A percentile compares a stretch with the other conserved stretches of the same genome.
Evolutionary conservation across 2,329 filamentous ascomycete genomes (phyloP).

Genomic region (Trichophyton simii): DNA sequence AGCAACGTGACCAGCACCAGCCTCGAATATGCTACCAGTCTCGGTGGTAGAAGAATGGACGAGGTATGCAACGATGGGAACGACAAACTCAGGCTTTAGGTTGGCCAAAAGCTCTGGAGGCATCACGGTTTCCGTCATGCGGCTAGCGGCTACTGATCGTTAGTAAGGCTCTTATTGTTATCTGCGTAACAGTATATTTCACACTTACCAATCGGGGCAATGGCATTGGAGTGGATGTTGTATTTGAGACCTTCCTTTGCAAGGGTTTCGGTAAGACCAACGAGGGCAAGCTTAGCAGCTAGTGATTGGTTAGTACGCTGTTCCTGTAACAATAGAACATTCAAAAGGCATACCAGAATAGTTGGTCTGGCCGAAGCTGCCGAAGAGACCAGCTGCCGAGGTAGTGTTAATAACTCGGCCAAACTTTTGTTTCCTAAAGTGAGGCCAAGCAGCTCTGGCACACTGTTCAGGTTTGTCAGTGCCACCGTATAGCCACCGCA

Average conservation of each 20-base stretch:
- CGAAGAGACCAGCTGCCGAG: constrained; percentile 90
- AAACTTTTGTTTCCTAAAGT: constrained; percentile 98
- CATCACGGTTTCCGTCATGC: constrained; percentile 94
- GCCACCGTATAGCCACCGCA: too few species aligned
- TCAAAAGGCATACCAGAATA: constrained; percentile 54
- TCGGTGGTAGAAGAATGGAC: constrained; percentile 72
- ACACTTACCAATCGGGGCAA: constrained; percentile 61
- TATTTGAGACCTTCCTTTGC: constrained; percentile 97
- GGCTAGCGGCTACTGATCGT: constrained; percentile 57
- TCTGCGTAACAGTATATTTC: neutral
- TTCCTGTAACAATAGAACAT: neutral
- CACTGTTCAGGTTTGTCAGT: constrained; percentile 38
- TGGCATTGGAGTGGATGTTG: constrained; percentile 90
- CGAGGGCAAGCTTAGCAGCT: constrained; percentile 87
- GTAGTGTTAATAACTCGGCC: constrained; percentile 93
- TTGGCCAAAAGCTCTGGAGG: constrained; percentile 78
- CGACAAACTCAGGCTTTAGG: constrained; percentile 87
- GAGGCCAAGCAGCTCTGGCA: constrained; percentile 83
- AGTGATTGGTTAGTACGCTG: constrained; percentile 16
- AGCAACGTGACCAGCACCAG: constrained; percentile 79
- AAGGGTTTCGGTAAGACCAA: constrained; percentile 94
- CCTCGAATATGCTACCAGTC: constrained; percentile 84
- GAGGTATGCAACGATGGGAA: constrained; percentile 79
- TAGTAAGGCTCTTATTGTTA: neutral
- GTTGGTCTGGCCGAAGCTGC: constrained; percentile 90